Conservation (phyloP, 306 rosid species). For the Gastrolobium villosum region DNA sequence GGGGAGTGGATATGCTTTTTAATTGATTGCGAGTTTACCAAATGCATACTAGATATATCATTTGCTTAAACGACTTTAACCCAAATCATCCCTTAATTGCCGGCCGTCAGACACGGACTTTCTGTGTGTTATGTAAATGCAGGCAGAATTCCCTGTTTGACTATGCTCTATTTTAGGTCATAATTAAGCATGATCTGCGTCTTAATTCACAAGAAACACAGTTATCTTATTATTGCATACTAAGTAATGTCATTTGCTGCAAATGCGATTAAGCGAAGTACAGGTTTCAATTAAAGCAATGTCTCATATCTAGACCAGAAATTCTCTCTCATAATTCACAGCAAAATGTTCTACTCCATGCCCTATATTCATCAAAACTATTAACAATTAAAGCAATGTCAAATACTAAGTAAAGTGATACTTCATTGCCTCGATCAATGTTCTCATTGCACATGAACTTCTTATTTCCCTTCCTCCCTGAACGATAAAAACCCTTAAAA, state of each 20-base stretch:
- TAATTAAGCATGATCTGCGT: conserved; percentile 21
- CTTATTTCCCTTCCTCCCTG: too few species aligned
- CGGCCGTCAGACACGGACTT: background rate
- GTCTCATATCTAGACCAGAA: background rate
- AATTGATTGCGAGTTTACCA: background rate
- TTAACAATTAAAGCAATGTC: too few species aligned
- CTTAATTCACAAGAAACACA: conserved; percentile 33
- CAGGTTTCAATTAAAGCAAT: background rate
- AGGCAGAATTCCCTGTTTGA: background rate
- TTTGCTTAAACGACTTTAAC: background rate
- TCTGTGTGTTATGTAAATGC: background rate
- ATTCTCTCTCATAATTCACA: background rate
- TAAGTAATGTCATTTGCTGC: too few species aligned
- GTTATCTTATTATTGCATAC: too few species aligned
- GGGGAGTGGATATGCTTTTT: background rate
- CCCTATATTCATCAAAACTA: background rate
- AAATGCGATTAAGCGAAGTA: background rate
- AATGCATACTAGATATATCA: background rate
- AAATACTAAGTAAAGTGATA: too few species aligned
- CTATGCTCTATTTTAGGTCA: background rate
- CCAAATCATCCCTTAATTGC: background rate
- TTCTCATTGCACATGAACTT: too few species aligned
- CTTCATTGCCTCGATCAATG: too few species aligned
- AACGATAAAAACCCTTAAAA: too few species aligned
- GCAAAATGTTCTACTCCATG: background rate